Evolutionary conservation across 768 basidiomycete genomes (phyloP).

Genomic region (Lanmaoa pseudosensibilis): DNA sequence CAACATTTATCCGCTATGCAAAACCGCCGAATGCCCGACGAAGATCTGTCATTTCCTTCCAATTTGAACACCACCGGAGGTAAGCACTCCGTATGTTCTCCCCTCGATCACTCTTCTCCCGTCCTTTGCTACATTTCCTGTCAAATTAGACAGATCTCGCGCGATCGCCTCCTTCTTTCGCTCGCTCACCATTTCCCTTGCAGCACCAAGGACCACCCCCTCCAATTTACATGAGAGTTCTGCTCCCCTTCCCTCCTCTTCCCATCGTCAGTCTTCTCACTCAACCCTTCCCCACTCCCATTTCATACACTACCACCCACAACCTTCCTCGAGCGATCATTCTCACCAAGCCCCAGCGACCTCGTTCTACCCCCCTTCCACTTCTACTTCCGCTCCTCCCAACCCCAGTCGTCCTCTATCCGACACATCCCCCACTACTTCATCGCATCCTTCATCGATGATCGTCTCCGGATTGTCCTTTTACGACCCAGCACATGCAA

Average conservation of each 20-base stretch:
- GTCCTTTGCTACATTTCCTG: constrained; percentile 4
- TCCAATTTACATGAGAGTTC: constrained; percentile 2
- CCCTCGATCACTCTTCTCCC: constrained; percentile 12
- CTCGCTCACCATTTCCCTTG: constrained; percentile 4
- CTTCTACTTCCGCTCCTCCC: not conserved
- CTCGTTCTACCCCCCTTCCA: constrained; percentile 1
- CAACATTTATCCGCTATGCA: constrained; percentile 23
- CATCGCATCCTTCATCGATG: constrained; percentile 36
- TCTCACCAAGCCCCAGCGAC: not conserved
- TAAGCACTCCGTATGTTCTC: constrained; percentile 20
- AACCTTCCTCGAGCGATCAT: not conserved
- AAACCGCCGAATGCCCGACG: constrained; percentile 19
- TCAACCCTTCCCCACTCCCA: not conserved
- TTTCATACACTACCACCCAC: not conserved
- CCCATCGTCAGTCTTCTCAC: constrained; percentile 1
- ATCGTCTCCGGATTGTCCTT: constrained; percentile 55
- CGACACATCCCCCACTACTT: not conserved
- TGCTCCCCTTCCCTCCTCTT: not conserved
- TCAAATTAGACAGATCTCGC: constrained; percentile 15
- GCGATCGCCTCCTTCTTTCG: constrained; percentile 9
- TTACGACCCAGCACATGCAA: constrained; percentile 48
- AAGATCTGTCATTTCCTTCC: constrained; percentile 14
- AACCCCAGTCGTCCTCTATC: not conserved
- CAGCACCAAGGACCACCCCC: constrained; percentile 9
- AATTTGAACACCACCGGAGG: constrained; percentile 24